These are phyloP conservation scores for Polychaeton citri DNA, from an alignment of 2,329 filamentous ascomycete species.

Conservation along the genomic window DNA sequence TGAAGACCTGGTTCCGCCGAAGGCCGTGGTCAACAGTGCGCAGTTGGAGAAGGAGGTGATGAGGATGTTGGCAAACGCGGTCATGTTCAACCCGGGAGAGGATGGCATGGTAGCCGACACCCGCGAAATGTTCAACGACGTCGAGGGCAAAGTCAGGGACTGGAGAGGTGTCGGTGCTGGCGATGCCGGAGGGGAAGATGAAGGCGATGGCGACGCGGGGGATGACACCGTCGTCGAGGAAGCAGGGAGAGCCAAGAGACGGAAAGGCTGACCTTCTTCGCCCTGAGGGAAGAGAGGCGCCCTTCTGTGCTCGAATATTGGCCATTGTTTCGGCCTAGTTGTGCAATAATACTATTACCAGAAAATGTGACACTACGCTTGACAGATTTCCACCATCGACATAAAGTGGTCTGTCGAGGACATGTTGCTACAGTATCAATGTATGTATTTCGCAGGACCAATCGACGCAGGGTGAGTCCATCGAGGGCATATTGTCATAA, in stretches of 20 bases:
- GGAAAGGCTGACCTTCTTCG: not conserved
- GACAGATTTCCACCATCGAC: too few species aligned
- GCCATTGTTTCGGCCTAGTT: too few species aligned
- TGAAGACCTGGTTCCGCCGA: constrained; percentile 69
- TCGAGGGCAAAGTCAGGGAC: constrained; percentile 63
- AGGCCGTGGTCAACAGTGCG: constrained; percentile 80
- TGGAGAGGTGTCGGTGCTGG: constrained; percentile 42
- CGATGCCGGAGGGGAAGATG: not conserved
- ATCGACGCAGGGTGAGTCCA: too few species aligned
- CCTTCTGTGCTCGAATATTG: too few species aligned
- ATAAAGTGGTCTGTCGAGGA: too few species aligned
- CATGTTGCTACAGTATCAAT: too few species aligned
- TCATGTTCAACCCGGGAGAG: constrained; percentile 96
- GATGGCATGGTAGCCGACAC: constrained; percentile 81
- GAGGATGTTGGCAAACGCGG: constrained; percentile 93
- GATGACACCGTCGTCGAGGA: not conserved
- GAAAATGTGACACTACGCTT: too few species aligned
- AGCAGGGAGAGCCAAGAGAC: not conserved
- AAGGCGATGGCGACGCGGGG: not conserved
- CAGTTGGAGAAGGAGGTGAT: constrained; percentile 89
- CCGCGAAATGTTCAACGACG: constrained; percentile 76
- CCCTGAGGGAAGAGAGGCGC: too few species aligned
- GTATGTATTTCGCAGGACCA: too few species aligned
- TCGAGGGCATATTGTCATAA: too few species aligned
- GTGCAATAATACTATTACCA: too few species aligned